Evolutionary conservation across 2,329 filamentous ascomycete genomes (phyloP), one percentile per base, ranked within the genome.

Genomic region (Venturia aucupariae): DNA sequence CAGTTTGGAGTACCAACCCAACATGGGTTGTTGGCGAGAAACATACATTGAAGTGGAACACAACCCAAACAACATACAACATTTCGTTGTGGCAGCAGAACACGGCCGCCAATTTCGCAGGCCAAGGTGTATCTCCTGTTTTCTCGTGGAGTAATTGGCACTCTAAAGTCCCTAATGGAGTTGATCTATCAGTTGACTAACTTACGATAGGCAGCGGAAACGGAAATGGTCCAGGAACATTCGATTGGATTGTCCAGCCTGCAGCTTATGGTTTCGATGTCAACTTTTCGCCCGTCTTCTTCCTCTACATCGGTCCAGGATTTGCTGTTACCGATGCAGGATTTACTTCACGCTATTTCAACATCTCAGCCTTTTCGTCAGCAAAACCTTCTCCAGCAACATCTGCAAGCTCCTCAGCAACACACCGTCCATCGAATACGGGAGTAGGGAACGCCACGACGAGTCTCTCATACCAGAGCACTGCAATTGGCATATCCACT

Each of bases 291-390:
- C 30, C 30, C 15, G 55, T 60, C 55, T 60, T 60, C 38, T 60
- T 60, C 55, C 55, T 60, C 2, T 51, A 17, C 46, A 27, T 51
- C 46, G 55, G 55, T n/a, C 55, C 38, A 7, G 38, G 38, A 1
- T 60, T 60, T 17, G 19, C 55, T n/a, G 24, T 35, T 19, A 41
- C 30, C 10, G 38, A 60, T 19, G 38, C 55, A 15, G 55, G 55
- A 60, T 60, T 60, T 30, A 60, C 55, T 8, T 60, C 55, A 60
- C 55, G 38, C 27, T 60, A 60, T 35, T 38, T 60, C 55, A 60
- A 60, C 27, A 38, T 60, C 19, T 60, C 55, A 10, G 27, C 27
- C 15, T 38, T n/a, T 35, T 30, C 38, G 19, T 60, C 55, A 22
- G 30, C 27, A 1, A 11, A 4, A 60, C 22, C 30, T 2, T 17